Evolutionary conservation across 2,329 filamentous ascomycete species (phyloP), one percentile per base, ranked within the genome.

Genomic region (Incumbomyces delicatus): DNA sequence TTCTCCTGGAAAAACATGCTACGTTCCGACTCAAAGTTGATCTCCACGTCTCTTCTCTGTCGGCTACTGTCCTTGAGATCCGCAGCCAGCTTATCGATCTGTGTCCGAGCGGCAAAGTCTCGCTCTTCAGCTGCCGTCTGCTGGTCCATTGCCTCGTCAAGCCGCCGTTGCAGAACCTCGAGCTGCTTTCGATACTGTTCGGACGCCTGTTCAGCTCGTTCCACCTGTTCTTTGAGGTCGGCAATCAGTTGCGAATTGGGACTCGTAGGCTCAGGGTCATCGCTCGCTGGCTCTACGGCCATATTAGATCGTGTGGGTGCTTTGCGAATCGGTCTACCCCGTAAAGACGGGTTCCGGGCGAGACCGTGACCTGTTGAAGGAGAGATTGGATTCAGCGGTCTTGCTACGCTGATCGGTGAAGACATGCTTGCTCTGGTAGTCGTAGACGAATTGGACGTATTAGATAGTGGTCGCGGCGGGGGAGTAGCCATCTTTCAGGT

Each of bases 21-120:
- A 53, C 87, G 80, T 67, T 98, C 92, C 37, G 85, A 81, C 65
- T 96, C 90, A 64, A 95, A 94, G 54, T 94, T 89, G 53, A 82
- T 81, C 66, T 95, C 89, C 70, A 95, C 81, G 64, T 98, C 92
- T 53, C 90, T 80, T 60, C 87, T 85, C 65, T 94, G 84, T 53
- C 88, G 79, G 27, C 82, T 78, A 46, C 83, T 75, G 57, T 96
- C 89, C 57, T 86, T 80, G 68, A 92, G 89, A 60, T 94, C 87
- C 58, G 86, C 88, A 60, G 81, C 80, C 45, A 96, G 73, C 6
- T 77, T 72, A 65, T 95, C 88, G 49, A 90, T 77, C 60, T 83
- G 81, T 64, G 90, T 86, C 51, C 92, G 88, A 59, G 80, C 81
- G 65, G 95, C 89, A 63, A 95, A 89, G 38, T 85, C 74, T 53